Conservation (phyloP, 352 stramenopile genomes). For the Peronospora tabacina region DNA sequence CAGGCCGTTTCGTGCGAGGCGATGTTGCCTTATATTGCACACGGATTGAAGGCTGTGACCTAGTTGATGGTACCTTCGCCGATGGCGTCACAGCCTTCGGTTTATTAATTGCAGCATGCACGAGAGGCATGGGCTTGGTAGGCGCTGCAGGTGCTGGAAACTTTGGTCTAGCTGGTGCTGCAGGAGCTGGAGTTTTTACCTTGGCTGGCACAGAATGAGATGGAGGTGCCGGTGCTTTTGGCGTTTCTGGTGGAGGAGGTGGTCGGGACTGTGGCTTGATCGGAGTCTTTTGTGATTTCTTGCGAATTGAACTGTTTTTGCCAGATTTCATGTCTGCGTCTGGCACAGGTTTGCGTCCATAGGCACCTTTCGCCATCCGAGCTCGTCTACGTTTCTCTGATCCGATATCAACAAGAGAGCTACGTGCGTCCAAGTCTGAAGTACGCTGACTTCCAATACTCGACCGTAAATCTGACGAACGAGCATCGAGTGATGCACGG, state of each 20-base stretch:
- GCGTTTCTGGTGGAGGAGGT: constrained; percentile 12
- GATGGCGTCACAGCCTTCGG: neutral
- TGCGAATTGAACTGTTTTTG: constrained; percentile 10
- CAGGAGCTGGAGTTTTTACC: constrained; percentile 6
- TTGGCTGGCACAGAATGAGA: constrained; percentile 2
- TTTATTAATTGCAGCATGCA: constrained; percentile 7
- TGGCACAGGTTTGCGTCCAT: constrained; percentile 22
- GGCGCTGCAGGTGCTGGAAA: constrained; percentile 6
- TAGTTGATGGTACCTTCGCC: constrained; percentile 5
- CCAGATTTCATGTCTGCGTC: constrained; percentile 6
- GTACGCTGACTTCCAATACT: constrained; percentile 11
- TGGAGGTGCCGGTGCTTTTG: constrained; percentile 12
- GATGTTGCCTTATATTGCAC: constrained; percentile 12
- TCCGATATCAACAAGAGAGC: constrained; percentile 15
- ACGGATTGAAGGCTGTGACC: constrained; percentile 3
- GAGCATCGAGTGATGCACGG: constrained; percentile 12
- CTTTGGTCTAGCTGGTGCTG: constrained; percentile 9
- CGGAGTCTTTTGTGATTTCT: constrained; percentile 11
- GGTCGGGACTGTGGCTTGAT: constrained; percentile 12
- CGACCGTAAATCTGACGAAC: constrained; percentile 17
- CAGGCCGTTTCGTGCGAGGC: constrained; percentile 9
- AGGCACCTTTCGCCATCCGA: constrained; percentile 5
- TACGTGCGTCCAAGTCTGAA: constrained; percentile 14
- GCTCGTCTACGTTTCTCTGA: constrained; percentile 17
- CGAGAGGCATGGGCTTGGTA: constrained; percentile 11